Conservation (phyloP, 345 rosid species). For the Eucalyptus decipiens region DNA sequence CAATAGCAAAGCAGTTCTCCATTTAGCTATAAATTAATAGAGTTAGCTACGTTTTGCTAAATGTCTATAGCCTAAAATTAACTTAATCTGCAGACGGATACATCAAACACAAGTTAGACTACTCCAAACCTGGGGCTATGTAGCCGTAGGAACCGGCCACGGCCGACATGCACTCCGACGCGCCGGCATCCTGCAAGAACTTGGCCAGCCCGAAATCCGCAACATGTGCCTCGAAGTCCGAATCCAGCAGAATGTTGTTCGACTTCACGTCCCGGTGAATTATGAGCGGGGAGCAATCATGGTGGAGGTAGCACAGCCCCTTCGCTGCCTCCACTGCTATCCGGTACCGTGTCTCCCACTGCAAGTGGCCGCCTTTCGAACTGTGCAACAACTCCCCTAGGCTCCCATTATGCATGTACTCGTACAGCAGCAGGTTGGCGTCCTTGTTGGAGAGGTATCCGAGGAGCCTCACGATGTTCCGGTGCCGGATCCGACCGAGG, state of each 20-base stretch:
- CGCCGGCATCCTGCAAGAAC: constrained; percentile 69
- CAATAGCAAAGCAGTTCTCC: background rate
- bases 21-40: background rate
- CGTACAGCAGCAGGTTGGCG: constrained; percentile 63
- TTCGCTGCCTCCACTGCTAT: constrained; percentile 75
- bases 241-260: constrained; percentile 74
- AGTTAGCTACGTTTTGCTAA: background rate
- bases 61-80: background rate
- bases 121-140: constrained; percentile 73
- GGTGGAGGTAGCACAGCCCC: constrained; percentile 88
- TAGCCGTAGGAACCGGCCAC: constrained; percentile 93
- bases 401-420: constrained; percentile 94
- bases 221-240: constrained; percentile 76
- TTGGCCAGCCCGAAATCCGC: constrained; percentile 96
- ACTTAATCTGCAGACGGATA: background rate
- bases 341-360: constrained; percentile 60
- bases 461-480: constrained; percentile 70
- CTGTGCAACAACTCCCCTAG: constrained; percentile 82
- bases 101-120: background rate
- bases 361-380: constrained; percentile 75
- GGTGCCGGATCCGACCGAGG: constrained; percentile 71
- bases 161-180: constrained; percentile 85
- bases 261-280: constrained; percentile 90
- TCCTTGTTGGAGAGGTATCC: constrained; percentile 86
- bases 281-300: constrained; percentile 85